A percentile compares a stretch with the other conserved stretches of the same genome.
These are phyloP conservation scores for Solanum pinnatisectum DNA, from an alignment of 257 asterid genomes.

Conservation along the genomic window DNA sequence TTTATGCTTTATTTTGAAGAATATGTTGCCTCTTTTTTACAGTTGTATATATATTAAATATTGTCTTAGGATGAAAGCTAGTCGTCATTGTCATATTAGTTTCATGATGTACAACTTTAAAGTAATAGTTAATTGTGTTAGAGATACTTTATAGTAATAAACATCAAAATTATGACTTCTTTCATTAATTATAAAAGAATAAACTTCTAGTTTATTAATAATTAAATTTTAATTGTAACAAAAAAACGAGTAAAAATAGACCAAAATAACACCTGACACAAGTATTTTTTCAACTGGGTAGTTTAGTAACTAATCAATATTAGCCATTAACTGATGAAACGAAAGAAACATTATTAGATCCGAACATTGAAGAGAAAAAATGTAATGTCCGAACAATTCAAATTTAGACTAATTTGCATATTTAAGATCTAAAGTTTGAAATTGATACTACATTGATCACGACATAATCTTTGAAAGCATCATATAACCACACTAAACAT, in stretches of 20 bases:
- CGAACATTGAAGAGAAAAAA: background rate
- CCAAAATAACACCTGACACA: background rate
- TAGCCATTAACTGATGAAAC: background rate
- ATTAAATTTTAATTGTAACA: too few species aligned
- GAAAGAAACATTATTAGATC: background rate
- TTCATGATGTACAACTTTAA: background rate
- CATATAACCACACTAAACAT: background rate
- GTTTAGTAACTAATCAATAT: background rate
- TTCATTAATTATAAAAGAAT: too few species aligned
- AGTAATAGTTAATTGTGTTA: background rate
- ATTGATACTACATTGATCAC: background rate
- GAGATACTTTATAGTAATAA: background rate
- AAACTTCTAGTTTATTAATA: too few species aligned
- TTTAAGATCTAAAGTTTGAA: background rate
- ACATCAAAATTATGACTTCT: background rate
- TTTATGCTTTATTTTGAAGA: too few species aligned
- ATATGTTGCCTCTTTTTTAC: too few species aligned
- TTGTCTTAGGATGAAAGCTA: background rate
- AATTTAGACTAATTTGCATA: background rate
- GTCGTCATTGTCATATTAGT: background rate
- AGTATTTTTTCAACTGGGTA: background rate
- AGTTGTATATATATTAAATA: too few species aligned
- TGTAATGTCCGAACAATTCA: background rate
- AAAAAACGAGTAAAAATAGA: background rate
- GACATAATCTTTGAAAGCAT: background rate